These are phyloP conservation scores for Gracilaria gracilis DNA, from an alignment of 23 red algal genomes.

Conservation along the genomic window DNA sequence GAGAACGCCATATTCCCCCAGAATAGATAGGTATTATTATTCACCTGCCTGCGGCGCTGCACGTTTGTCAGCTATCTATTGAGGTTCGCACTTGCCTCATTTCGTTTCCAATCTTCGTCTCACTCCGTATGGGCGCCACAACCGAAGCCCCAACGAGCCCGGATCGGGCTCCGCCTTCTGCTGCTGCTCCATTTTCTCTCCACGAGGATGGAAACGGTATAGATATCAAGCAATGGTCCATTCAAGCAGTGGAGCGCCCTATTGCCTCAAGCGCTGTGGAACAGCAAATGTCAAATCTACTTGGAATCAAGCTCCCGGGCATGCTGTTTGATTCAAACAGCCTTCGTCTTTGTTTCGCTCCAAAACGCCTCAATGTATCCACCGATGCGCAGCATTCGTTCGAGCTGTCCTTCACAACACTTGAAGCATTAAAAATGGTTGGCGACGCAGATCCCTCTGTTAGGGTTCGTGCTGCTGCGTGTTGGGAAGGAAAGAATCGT, in stretches of 20 bases:
- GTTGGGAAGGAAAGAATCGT: conserved; percentile 52
- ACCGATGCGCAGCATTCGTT: neutral
- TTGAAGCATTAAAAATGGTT: conserved; percentile 61
- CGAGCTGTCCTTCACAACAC: conserved; percentile 56
- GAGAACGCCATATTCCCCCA: neutral
- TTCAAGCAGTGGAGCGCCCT: conserved; percentile 28
- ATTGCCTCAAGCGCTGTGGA: conserved; percentile 60
- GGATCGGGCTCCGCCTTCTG: neutral
- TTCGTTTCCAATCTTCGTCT: neutral
- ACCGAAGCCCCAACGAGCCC: neutral
- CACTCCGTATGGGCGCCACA: conserved; percentile 5
- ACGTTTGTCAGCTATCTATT: no score
- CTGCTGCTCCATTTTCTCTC: neutral
- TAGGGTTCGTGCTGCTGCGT: conserved; percentile 58
- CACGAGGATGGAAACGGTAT: conserved; percentile 40
- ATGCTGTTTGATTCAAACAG: conserved; percentile 75
- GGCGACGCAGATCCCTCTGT: conserved; percentile 63
- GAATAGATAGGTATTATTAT: conserved; percentile 5
- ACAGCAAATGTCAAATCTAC: conserved; percentile 30
- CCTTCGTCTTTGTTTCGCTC: conserved; percentile 26
- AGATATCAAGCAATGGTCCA: conserved; percentile 60
- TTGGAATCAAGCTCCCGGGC: conserved; percentile 78
- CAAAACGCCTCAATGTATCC: neutral
- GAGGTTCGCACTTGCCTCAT: neutral
- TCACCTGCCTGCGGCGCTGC: no score